Evolutionary conservation across 1,284 basidiomycete genomes (phyloP), one percentile per base, ranked within the genome.

Genomic region (Sporisorium iseilematis-ciliati): DNA sequence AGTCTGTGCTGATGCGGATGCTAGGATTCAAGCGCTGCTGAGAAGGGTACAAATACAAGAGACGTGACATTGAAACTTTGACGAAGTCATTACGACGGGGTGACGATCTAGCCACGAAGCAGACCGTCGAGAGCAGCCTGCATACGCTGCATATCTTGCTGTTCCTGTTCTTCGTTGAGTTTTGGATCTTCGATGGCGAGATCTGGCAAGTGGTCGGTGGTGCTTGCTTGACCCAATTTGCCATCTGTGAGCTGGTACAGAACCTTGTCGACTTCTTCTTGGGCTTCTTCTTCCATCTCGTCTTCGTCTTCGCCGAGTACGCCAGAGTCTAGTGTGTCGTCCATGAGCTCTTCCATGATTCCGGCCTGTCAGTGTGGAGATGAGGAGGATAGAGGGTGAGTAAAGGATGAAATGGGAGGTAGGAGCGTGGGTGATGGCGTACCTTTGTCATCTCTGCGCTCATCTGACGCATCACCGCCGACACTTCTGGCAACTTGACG

Each of bases 381-480:
- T 26, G 23, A 12, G 12, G 33, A 16, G 16, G 18, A 18, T 18
- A 38, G 11, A 26, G 8, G 18, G 18, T 20, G 12, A 33, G 48
- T 33, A 26, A 12, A 11, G 2, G 3, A 7, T 0, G 2, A 18
- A 26, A 20, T 12, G 1, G 29, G 14, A 29, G 7, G 46, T 3
- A 18, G 12, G 31, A 38, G 14, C 10, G n/a, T 49, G 53, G 4
- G 48, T 2, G 25, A 1, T 25, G 0, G n/a, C 66, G 31, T 55
- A 73, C 76, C 90, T 98, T 98, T 76, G 93, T 97, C 95, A 99
- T 97, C 86, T 99, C 96, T 90, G 95, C 93, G 80, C 92, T 93
- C 94, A 99, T 96, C 83, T 97, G 92, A 31, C 94, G 90, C 97
- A 99, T 99, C 0, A 91, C 90, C 75, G 91, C 91, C 84, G 91